These are phyloP conservation scores for Eimeria falciformis DNA, from an alignment of 169 alveolate genomes.

Conservation along the genomic window DNA sequence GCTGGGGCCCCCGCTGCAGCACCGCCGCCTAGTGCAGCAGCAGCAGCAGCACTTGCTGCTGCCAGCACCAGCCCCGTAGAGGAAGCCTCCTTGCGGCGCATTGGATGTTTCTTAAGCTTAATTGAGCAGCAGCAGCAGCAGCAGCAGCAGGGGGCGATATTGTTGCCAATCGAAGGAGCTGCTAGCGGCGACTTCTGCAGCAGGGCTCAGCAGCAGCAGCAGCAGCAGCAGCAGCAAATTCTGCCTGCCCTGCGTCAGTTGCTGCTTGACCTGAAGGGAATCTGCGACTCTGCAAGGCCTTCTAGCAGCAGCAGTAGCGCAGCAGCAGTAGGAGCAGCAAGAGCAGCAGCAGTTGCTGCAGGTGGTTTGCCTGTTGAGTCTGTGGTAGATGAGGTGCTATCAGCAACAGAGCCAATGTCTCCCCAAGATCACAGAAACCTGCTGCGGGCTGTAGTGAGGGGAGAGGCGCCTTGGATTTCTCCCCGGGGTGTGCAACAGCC, in stretches of 20 bases:
- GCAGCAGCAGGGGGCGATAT: conserved; percentile 6
- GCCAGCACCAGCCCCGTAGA: conserved; percentile 47
- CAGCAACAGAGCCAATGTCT: conserved; percentile 2
- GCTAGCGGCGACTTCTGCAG: neutral
- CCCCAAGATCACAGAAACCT: conserved; percentile 13
- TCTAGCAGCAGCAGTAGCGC: conserved; percentile 51
- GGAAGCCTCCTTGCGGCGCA: conserved; percentile 50
- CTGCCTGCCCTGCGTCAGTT: conserved; percentile 52
- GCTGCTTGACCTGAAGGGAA: conserved; percentile 40
- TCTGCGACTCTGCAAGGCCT: conserved; percentile 20
- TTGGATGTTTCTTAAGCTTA: conserved; percentile 46
- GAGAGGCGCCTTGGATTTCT: neutral
- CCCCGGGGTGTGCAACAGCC: neutral
- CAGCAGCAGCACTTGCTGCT: conserved; percentile 66
- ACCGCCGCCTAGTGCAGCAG: neutral
- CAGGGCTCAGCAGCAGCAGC: conserved; percentile 23
- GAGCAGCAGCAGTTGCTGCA: conserved; percentile 49
- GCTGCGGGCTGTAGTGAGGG: conserved; percentile 28
- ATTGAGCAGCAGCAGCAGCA: conserved; percentile 56
- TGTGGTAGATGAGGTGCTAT: conserved; percentile 34
- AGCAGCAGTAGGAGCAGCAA: conserved; percentile 47
- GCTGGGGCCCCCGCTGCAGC: neutral
- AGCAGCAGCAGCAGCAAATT: conserved; percentile 54
- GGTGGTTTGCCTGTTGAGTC: neutral
- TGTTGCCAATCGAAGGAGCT: conserved; percentile 5